Conservation (phyloP, 1,284 basidiomycete genomes). For the Moesziomyces sp. region DNA sequence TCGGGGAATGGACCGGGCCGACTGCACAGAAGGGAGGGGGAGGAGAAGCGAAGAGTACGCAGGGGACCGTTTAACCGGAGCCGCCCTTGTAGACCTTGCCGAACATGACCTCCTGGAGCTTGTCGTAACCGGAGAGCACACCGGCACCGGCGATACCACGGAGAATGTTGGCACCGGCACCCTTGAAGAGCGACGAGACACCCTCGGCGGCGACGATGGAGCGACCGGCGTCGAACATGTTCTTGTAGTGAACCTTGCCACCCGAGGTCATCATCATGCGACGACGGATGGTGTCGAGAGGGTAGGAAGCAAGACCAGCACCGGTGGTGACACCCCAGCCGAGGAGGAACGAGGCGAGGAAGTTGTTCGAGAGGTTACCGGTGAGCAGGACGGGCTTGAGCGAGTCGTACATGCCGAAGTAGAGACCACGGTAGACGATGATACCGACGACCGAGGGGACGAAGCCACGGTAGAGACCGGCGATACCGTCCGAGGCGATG, state of each 20-base stretch:
- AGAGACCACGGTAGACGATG: slow-evolving; percentile 68
- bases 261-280: slow-evolving; percentile 69
- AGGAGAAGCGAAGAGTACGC: neutral
- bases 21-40: slow-evolving; percentile 23
- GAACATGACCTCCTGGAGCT: slow-evolving; percentile 77
- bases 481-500: slow-evolving; percentile 66
- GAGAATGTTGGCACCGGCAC: slow-evolving; percentile 94
- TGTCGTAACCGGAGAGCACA: slow-evolving; percentile 86
- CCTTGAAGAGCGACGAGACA: slow-evolving; percentile 76
- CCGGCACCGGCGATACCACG: slow-evolving; percentile 98
- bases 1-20: slow-evolving; percentile 3
- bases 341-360: slow-evolving; percentile 67
- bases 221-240: slow-evolving; percentile 75
- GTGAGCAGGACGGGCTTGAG: slow-evolving; percentile 68
- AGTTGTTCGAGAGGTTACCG: slow-evolving; percentile 65
- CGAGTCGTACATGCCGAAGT: slow-evolving; percentile 69
- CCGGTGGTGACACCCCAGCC: slow-evolving; percentile 68
- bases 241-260: slow-evolving; percentile 67
- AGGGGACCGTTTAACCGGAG: slow-evolving; percentile 39
- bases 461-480: slow-evolving; percentile 69
- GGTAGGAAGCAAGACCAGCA: slow-evolving; percentile 68
- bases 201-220: slow-evolving; percentile 88
- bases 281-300: slow-evolving; percentile 68
- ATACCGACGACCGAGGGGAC: slow-evolving; percentile 68
- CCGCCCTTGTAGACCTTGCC: slow-evolving; percentile 68